These are phyloP conservation scores for Penicillium antarcticum DNA, from an alignment of 495 filamentous ascomycete genomes.

Conservation along the genomic window DNA sequence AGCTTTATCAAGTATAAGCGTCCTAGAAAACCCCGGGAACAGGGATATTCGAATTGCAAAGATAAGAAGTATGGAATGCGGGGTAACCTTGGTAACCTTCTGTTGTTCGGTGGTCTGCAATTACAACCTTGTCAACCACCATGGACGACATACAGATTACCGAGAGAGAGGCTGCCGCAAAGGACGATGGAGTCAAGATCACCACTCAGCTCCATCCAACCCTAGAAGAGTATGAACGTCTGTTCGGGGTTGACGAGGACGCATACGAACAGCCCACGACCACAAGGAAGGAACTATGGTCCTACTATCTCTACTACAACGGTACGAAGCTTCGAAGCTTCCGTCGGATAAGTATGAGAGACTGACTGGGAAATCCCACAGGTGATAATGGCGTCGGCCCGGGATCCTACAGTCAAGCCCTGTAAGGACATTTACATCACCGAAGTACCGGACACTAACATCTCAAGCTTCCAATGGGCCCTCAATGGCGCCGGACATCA, in stretches of 20 bases:
- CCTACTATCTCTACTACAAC: slow-evolving; percentile 49
- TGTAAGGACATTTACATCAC: slow-evolving; percentile 22
- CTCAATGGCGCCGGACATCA: slow-evolving; percentile 42
- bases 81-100: slow-evolving; percentile 6
- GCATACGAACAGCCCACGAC: slow-evolving; percentile 43
- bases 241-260: slow-evolving; percentile 40
- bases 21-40: no score
- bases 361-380: slow-evolving; percentile 3
- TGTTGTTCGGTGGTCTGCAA: no score
- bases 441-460: background rate
- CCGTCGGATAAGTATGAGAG: background rate
- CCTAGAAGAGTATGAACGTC: slow-evolving; percentile 33
- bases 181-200: slow-evolving; percentile 1
- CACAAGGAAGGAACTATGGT: slow-evolving; percentile 45
- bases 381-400: slow-evolving; percentile 50
- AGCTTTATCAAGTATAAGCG: no score
- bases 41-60: background rate
- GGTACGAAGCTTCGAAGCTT: slow-evolving; percentile 20
- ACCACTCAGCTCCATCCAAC: slow-evolving; percentile 9
- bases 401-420: slow-evolving; percentile 42
- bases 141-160: background rate
- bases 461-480: slow-evolving; percentile 43
- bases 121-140: background rate
- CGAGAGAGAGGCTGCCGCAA: background rate
- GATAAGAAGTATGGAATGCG: slow-evolving; percentile 5